Conservation (phyloP, 164 flowering plant genomes). For the Akebia trifoliata region DNA sequence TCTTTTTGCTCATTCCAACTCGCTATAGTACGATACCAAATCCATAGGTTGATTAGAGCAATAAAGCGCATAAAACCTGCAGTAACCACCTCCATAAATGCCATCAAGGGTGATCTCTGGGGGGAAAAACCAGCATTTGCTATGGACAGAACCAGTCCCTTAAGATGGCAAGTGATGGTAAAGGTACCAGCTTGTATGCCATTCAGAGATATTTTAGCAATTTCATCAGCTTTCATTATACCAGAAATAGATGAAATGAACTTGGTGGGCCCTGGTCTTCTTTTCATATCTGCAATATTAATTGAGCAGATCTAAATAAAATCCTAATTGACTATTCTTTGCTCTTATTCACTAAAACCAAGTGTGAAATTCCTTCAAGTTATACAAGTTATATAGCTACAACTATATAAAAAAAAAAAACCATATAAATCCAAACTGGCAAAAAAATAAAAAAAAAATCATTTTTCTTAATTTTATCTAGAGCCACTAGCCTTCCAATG, state of each 20-base stretch:
- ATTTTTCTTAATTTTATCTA: too few species aligned
- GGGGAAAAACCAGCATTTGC: constrained; percentile 91
- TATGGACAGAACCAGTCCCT: constrained; percentile 56
- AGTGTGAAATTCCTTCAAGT: not conserved
- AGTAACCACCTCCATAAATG: constrained; percentile 67
- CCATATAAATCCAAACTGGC: too few species aligned
- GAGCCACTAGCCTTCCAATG: too few species aligned
- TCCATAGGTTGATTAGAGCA: constrained; percentile 65
- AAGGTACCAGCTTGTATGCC: constrained; percentile 76
- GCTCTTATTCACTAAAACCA: too few species aligned
- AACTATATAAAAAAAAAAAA: too few species aligned
- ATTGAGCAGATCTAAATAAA: not conserved
- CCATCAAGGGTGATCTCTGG: constrained; percentile 70
- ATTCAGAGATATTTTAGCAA: constrained; percentile 60
- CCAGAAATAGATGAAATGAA: constrained; percentile 69
- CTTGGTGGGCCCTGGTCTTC: constrained; percentile 52
- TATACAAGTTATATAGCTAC: too few species aligned
- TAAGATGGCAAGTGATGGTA: constrained; percentile 68
- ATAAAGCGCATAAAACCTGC: constrained; percentile 53
- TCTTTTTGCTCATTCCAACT: constrained; percentile 55
- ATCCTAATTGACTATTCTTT: not conserved
- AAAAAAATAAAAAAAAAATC: too few species aligned
- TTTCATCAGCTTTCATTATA: constrained; percentile 75
- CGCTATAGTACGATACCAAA: constrained; percentile 67
- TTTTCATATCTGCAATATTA: constrained; percentile 61